A percentile compares a stretch with the other conserved stretches of the same genome.
phyloP scores from a whole-genome alignment of 306 rosid genomes.

The Fragaria vesca region DNA sequence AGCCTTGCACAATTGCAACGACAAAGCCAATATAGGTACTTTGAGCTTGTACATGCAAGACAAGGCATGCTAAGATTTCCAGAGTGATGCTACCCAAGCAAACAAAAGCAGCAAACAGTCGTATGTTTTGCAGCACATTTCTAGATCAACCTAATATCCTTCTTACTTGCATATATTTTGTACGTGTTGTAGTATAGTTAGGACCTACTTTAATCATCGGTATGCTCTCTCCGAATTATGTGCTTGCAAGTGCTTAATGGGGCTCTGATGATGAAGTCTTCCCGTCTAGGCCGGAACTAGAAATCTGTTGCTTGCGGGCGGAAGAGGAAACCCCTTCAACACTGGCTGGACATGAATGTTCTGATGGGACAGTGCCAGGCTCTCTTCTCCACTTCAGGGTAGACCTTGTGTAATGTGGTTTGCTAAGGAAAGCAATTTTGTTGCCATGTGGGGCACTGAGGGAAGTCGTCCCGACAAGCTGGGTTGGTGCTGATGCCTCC shows the following conservation, averaged over 20 bases:
- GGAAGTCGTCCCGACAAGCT: not conserved
- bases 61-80: no score
- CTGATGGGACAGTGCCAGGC: not conserved
- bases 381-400: slow-evolving; percentile 23
- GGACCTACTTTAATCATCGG: not conserved
- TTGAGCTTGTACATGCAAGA: no score
- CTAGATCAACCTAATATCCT: not conserved
- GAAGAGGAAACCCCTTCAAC: not conserved
- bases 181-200: not conserved
- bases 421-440: slow-evolving; percentile 1
- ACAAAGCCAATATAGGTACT: no score
- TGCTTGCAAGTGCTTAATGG: not conserved
- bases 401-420: not conserved
- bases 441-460: not conserved
- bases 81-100: not conserved
- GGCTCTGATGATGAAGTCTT: not conserved
- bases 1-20: no score
- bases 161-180: not conserved
- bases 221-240: not conserved
- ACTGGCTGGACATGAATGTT: not conserved
- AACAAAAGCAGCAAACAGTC: slow-evolving; percentile 7
- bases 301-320: not conserved
- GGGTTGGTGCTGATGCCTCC: slow-evolving; percentile 21
- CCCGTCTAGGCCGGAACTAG: not conserved
- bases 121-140: not conserved